Evolutionary conservation across 1,284 basidiomycete species (phyloP).

Genomic region (Pterulicium gracile): DNA sequence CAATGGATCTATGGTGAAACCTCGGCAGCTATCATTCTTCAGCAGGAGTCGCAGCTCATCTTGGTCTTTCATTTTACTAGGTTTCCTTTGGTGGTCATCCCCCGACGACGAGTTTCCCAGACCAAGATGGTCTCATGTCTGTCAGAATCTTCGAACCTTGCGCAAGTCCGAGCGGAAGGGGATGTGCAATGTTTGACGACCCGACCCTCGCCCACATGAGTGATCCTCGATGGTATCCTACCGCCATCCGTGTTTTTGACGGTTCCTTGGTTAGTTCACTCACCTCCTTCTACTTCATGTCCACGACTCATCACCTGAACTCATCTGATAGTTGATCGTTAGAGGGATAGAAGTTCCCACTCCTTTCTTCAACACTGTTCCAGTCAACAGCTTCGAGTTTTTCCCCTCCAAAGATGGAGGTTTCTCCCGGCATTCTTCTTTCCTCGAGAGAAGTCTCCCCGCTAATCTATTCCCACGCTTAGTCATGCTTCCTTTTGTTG

Average conservation of each 20-base stretch:
- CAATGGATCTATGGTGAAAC: constrained; percentile 34
- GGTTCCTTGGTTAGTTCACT: constrained; percentile 19
- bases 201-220: constrained; percentile 25
- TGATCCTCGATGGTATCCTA: constrained; percentile 33
- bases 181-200: constrained; percentile 30
- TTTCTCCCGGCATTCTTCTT: constrained; percentile 31
- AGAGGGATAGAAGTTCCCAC: constrained; percentile 27
- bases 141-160: constrained; percentile 31
- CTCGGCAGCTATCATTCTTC: constrained; percentile 7
- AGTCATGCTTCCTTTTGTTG: constrained; percentile 4
- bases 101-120: constrained; percentile 16
- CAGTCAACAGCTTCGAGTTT: constrained; percentile 40
- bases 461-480: constrained; percentile 32
- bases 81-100: constrained; percentile 30
- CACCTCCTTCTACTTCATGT: neutral
- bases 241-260: constrained; percentile 29
- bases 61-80: constrained; percentile 14
- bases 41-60: constrained; percentile 8
- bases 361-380: constrained; percentile 28
- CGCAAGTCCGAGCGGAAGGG: constrained; percentile 22
- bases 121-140: constrained; percentile 21
- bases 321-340: constrained; percentile 23
- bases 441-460: constrained; percentile 32
- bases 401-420: constrained; percentile 40
- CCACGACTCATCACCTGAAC: too few relatives aligned